These are phyloP conservation scores for Malassezia equina DNA, from an alignment of 1,284 basidiomycete genomes.

Conservation along the genomic window DNA sequence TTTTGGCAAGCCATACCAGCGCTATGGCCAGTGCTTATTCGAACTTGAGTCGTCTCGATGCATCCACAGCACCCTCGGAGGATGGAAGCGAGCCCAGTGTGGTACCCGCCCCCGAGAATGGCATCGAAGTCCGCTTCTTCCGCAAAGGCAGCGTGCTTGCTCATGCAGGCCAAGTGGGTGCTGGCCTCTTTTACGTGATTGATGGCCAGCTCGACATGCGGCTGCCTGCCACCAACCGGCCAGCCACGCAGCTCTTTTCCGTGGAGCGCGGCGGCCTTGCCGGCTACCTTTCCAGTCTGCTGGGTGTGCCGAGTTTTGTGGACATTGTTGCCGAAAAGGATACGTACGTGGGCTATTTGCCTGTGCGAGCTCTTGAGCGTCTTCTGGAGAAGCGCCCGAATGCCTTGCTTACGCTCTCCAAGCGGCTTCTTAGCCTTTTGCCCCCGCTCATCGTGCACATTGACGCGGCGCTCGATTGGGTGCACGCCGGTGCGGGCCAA, in stretches of 20 bases:
- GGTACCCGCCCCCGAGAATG: slow-evolving; percentile 59
- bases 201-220: slow-evolving; percentile 91
- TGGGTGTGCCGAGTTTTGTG: slow-evolving; percentile 84
- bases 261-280: slow-evolving; percentile 88
- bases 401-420: slow-evolving; percentile 88
- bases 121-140: slow-evolving; percentile 90
- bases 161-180: slow-evolving; percentile 77
- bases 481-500: slow-evolving; percentile 84
- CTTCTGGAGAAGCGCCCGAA: slow-evolving; percentile 88
- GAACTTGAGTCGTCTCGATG: slow-evolving; percentile 60
- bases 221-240: slow-evolving; percentile 53
- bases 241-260: slow-evolving; percentile 58
- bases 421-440: slow-evolving; percentile 81
- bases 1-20: slow-evolving; percentile 25
- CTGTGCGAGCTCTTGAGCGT: slow-evolving; percentile 74
- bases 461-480: slow-evolving; percentile 94
- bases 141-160: slow-evolving; percentile 74
- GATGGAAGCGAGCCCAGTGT: slow-evolving; percentile 20
- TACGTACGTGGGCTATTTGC: slow-evolving; percentile 87
- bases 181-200: slow-evolving; percentile 93
- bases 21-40: slow-evolving; percentile 70
- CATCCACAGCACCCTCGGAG: slow-evolving; percentile 41
- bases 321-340: slow-evolving; percentile 95
- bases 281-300: slow-evolving; percentile 89
- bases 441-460: slow-evolving; percentile 93